These are phyloP conservation scores for Aspergillus biplanus DNA, from an alignment of 495 filamentous ascomycete genomes.

Conservation along the genomic window DNA sequence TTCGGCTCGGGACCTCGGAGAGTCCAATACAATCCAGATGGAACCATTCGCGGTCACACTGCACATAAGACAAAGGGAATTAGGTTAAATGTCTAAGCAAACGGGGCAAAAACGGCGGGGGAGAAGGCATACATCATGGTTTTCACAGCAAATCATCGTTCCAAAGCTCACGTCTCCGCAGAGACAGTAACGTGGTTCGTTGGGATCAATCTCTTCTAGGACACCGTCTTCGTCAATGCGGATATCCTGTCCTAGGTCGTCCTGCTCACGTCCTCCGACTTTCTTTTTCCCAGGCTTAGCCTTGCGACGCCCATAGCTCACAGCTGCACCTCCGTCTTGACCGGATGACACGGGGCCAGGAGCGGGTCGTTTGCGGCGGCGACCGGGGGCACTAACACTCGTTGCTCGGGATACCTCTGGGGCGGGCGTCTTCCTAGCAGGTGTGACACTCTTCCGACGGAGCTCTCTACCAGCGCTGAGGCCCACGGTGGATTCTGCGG, in stretches of 20 bases:
- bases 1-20: slow-evolving; percentile 70
- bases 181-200: slow-evolving; percentile 87
- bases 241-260: slow-evolving; percentile 36
- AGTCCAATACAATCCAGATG: slow-evolving; percentile 88
- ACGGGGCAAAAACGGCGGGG: not conserved
- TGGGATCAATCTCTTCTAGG: slow-evolving; percentile 77
- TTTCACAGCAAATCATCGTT: slow-evolving; percentile 95
- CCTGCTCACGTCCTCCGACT: slow-evolving; percentile 38
- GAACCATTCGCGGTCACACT: slow-evolving; percentile 87
- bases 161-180: slow-evolving; percentile 93
- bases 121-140: slow-evolving; percentile 71
- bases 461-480: slow-evolving; percentile 39
- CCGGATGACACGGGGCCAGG: slow-evolving; percentile 73
- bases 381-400: slow-evolving; percentile 48
- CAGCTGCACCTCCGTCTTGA: slow-evolving; percentile 71
- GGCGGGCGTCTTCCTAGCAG: slow-evolving; percentile 55
- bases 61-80: slow-evolving; percentile 4
- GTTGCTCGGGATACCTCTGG: slow-evolving; percentile 54
- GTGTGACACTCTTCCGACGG: slow-evolving; percentile 51
- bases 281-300: slow-evolving; percentile 69
- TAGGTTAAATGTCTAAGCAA: slow-evolving; percentile 7
- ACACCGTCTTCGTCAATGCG: slow-evolving; percentile 53
- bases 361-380: slow-evolving; percentile 70
- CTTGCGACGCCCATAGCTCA: slow-evolving; percentile 78
- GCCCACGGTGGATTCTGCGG: slow-evolving; percentile 35